A percentile compares a stretch with the other conserved stretches of the same genome.
Evolutionary conservation across 2,329 filamentous ascomycete genomes (phyloP).

Genomic region (Fusarium sp.): DNA sequence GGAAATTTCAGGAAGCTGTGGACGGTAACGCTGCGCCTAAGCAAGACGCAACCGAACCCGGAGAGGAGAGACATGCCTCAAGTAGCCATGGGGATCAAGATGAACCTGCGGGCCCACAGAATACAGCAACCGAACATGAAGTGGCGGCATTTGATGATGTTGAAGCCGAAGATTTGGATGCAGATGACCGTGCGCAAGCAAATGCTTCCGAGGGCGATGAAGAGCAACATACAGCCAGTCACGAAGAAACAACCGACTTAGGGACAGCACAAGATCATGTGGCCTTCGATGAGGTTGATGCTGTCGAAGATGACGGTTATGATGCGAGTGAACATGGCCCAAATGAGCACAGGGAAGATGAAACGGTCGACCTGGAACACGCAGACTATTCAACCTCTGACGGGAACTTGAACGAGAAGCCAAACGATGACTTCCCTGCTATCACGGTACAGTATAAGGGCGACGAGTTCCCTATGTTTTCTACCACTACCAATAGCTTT

Average conservation of each 20-base stretch:
- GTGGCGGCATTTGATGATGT: conserved; percentile 2
- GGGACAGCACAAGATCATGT: conserved; percentile 6
- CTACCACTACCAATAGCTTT: conserved; percentile 55
- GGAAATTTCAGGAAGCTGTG: background rate
- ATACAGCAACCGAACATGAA: conserved; percentile 4
- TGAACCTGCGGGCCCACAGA: conserved; percentile 20
- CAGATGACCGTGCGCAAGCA: conserved; percentile 14
- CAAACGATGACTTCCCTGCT: conserved; percentile 48
- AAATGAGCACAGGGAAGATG: conserved; percentile 28
- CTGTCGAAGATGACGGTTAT: conserved; percentile 11
- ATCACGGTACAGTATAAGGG: conserved; percentile 60
- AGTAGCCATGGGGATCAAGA: conserved; percentile 31
- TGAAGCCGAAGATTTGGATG: conserved; percentile 12
- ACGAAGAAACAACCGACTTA: conserved; percentile 12
- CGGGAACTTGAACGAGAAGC: conserved; percentile 23
- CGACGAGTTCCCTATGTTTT: conserved; percentile 59
- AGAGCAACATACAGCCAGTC: conserved; percentile 4
- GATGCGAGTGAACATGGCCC: conserved; percentile 14
- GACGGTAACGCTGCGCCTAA: conserved; percentile 3
- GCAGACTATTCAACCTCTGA: conserved; percentile 10
- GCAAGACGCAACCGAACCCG: conserved; percentile 9
- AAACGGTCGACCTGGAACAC: conserved; percentile 10
- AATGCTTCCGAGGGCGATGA: conserved; percentile 34
- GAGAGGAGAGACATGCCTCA: conserved; percentile 36
- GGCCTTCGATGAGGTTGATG: conserved; percentile 2